A percentile compares a stretch with the other conserved stretches of the same genome.
Evolutionary conservation across 768 basidiomycete species (phyloP).

Genomic region (Agrocybe pediades): DNA sequence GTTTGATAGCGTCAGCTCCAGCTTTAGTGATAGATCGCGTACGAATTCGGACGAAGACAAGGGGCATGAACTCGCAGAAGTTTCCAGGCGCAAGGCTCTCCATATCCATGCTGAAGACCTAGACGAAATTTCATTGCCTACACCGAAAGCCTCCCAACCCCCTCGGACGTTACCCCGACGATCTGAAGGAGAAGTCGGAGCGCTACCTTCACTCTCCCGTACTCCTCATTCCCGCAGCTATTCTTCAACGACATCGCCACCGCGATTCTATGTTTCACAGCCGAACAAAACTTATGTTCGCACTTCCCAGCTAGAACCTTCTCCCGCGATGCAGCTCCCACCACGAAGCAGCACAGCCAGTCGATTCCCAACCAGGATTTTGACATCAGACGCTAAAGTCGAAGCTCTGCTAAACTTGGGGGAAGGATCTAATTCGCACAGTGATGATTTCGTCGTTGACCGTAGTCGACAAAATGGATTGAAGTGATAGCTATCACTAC

Average conservation of each 20-base stretch:
- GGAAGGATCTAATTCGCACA: no score
- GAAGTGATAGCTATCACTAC: no score
- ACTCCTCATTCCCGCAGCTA: slow-evolving; percentile 19
- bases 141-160: slow-evolving; percentile 23
- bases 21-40: slow-evolving; percentile 39
- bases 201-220: slow-evolving; percentile 18
- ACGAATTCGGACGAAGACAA: slow-evolving; percentile 33
- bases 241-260: slow-evolving; percentile 35
- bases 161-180: slow-evolving; percentile 8
- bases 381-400: neutral
- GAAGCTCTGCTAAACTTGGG: slow-evolving; percentile 1
- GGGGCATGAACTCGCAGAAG: slow-evolving; percentile 49
- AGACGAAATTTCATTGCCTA: slow-evolving; percentile 20
- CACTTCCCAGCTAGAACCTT: slow-evolving; percentile 56
- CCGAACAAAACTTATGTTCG: slow-evolving; percentile 37
- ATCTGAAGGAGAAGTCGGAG: neutral
- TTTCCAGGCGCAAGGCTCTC: slow-evolving; percentile 20
- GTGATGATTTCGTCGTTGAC: no score
- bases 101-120: slow-evolving; percentile 3
- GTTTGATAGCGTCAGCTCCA: slow-evolving; percentile 51
- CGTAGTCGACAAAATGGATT: no score
- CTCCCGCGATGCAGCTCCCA: slow-evolving; percentile 54
- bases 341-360: slow-evolving; percentile 23
- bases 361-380: slow-evolving; percentile 16
- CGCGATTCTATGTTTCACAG: slow-evolving; percentile 36